Evolutionary conservation across 129 eudicot genomes (phyloP), one percentile per base, ranked within the genome.

Genomic region (Tagetes patula): DNA sequence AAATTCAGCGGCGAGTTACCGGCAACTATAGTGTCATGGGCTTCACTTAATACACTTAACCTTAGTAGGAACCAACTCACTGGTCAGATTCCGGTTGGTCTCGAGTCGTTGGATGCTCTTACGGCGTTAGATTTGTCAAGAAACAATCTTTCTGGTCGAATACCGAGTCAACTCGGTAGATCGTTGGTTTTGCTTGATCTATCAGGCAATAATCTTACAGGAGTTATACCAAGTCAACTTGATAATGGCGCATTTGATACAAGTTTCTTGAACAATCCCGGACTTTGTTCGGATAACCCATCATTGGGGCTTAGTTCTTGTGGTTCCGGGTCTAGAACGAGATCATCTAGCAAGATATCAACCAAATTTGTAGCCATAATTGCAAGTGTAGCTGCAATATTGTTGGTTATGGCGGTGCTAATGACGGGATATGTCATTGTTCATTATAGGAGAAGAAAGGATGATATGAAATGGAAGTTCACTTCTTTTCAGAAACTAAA

Each of bases 401-500:
- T 81, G 59, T 70, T 87, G 49, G 8, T 89, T 40, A 58, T 69
- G 27, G 82, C 86, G 8, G 30, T 71, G 2, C 11, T 81, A 41
- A 61, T 80, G 75, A 79, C 86, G 0, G 20, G 52, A 5, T 85
- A 75, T 53, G 72, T 83, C 37, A 31, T 75, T 13, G 73, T 42
- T 41, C 63, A 50, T 54, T 61, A 77, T 54, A 69, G 84, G 69
- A 75, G 80, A 70, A 77, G 82, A 75, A 89, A 79, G 40, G 53
- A 71, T 13, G 74, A 77, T 2, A 40, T 71, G 11, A 75, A 72
- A 14, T 92, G 98, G 98, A 85, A 83, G 47, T 76, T 89, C 69
- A 92, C 92, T 75, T 77, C 98, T 37, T 92, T 92, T 77, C 98
- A 89, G 71, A 82, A 77, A 67, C 72, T 92, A 61, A 77, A 63